Evolutionary conservation across 768 basidiomycete genomes (phyloP).

Genomic region (Trametes sanguinea): DNA sequence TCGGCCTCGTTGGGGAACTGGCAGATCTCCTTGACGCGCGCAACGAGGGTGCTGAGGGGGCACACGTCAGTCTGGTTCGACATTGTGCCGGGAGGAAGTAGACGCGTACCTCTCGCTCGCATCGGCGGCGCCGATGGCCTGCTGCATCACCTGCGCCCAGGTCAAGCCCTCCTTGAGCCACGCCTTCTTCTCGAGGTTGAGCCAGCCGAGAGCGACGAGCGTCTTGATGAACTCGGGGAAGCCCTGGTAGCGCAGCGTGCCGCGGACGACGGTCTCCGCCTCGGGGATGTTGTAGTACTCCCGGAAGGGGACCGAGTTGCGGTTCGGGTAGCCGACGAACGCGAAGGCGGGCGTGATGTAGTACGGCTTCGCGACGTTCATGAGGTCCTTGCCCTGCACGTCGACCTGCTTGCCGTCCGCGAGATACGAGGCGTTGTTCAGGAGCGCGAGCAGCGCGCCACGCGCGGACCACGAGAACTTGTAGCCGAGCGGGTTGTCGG

Average conservation of each 20-base stretch:
- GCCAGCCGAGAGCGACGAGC: constrained; percentile 85
- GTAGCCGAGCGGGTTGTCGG: constrained; percentile 96
- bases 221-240: constrained; percentile 94
- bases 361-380: constrained; percentile 90
- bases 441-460: constrained; percentile 91
- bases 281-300: constrained; percentile 94
- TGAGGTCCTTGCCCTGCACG: constrained; percentile 80
- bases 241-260: constrained; percentile 92
- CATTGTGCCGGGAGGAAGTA: background rate
- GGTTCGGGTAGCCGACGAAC: constrained; percentile 96
- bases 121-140: constrained; percentile 67
- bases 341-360: constrained; percentile 94
- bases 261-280: constrained; percentile 88
- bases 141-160: constrained; percentile 84
- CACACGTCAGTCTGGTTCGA: background rate
- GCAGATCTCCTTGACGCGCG: constrained; percentile 68
- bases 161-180: constrained; percentile 76
- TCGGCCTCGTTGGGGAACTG: constrained; percentile 74
- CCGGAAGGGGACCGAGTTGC: constrained; percentile 87
- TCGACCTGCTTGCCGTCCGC: constrained; percentile 62
- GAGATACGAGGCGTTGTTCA: constrained; percentile 86
- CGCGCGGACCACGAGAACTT: constrained; percentile 99
- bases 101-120: constrained; percentile 63
- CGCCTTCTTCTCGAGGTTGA: constrained; percentile 72
- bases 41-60: constrained; percentile 64